Evolutionary conservation across 331 rosid genomes (phyloP), one percentile per base, ranked within the genome.

Genomic region (Quercus lobata): DNA sequence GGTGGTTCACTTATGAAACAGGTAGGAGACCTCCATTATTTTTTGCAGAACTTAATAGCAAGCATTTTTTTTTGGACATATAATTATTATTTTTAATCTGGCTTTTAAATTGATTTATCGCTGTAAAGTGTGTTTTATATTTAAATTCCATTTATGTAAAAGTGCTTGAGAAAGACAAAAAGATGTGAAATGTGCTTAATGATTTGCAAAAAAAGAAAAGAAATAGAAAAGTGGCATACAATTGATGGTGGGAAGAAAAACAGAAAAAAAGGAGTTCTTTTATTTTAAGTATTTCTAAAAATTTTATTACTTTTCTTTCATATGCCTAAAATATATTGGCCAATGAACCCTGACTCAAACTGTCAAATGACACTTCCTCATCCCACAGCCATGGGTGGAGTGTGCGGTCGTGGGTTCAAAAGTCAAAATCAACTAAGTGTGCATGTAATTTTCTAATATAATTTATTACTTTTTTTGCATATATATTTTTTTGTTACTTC

Each of bases 1-100:
- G 86, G 92, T 80, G 81, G 92, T 79, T 91, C 93, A 27, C 87
- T 95, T n/a, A 86, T 95, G 92, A 84, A 84, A 74, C 94, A 90
- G 96, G 99, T 91, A 74, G 41, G 70, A 44, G 79, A 81, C 71
- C 44, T 27, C 46, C 73, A 58, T 4, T 12, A 9, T 46, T 35
- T 18, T 63, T 3, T 61, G 73, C 60, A 63, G 58, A 78, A 69
- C 71, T 83, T 57, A 19, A 56, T 25, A 41, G 19, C 12, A 46
- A 46, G 21, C 27, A 41, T 30, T 6, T 53, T 14, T 46, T 66
- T 68, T n/a, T n/a, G 6, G 68, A 29, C 57, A 46, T 9, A 35
- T 35, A 69, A 37, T 57, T 18, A 6, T 7, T 11, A 15, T 66
- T 63, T 66, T 63, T 35, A 57, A 44, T 29, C 54, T 60, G 44